Base-by-base conservation (phyloP, 345 rosid genomes). In the Citrus glauca region DNA sequence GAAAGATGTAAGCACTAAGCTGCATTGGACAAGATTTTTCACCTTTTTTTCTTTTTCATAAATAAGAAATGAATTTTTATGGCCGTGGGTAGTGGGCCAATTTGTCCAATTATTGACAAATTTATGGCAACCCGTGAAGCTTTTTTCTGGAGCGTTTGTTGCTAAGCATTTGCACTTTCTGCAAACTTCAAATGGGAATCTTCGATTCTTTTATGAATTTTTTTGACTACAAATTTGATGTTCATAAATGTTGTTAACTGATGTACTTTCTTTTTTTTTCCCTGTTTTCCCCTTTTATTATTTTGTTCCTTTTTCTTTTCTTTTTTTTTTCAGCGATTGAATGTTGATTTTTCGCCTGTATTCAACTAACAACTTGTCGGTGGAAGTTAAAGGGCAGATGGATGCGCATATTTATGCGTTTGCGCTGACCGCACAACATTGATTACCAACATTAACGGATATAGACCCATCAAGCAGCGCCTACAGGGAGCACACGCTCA, bases 41-140 rank as follows among this genome's bases (percentile, higher is more conserved):
- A 6, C 28, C 7, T 25, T 25, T 60, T 32, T 24, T 62, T 2
- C 4, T 27, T 62, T 28, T 27, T 1, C 30, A 28, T 3, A 45
- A 45, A 45, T 45, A 42, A 42, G 9, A 42, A 42, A 42, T 42
- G 13, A 42, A 10, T 10, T 42, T 42, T 42, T 9, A 9, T 25
- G 6, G 66, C 0, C 13, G 11, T 11, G 66, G 61, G 16, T 28
- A 74, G 82, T 60, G 78, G 78, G 53, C 73, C 57, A 30, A 30
- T 4, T 40, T 73, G 62, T 73, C 32, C 37, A 32, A 59, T 42
- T 42, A 56, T 66, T 38, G 42, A 28, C 50, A n/a, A 4, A 14
- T 4, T 9, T 55, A 16, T 13, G 35, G 38, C 60, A 68, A 24
- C 78, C 77, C 68, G 81, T 79, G 81, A 73, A 55, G 62, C 62